Evolutionary conservation across 1,139 yeast species (phyloP).

Genomic region (Kazachstania sp.): DNA sequence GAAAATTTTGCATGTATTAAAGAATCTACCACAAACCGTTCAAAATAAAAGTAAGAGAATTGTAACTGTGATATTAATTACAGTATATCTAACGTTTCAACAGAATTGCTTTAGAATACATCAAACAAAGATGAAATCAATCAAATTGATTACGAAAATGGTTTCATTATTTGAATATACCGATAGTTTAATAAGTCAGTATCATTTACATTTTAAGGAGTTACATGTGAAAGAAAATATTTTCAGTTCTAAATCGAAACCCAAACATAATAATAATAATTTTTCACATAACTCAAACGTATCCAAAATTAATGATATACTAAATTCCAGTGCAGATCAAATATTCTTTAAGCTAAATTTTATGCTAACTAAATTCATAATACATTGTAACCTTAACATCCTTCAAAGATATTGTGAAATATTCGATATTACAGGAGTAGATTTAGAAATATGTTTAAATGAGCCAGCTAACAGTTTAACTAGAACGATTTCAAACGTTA

Average conservation of each 20-base stretch:
- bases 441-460: slow-evolving; percentile 13
- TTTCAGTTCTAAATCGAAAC: too few relatives aligned
- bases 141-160: slow-evolving; percentile 12
- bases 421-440: slow-evolving; percentile 16
- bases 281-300: not conserved
- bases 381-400: slow-evolving; percentile 11
- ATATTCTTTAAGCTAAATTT: slow-evolving; percentile 15
- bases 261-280: too few relatives aligned
- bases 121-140: slow-evolving; percentile 15
- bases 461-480: slow-evolving; percentile 10
- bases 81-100: slow-evolving; percentile 18
- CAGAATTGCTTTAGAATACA: slow-evolving; percentile 19
- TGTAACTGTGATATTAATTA: slow-evolving; percentile 9
- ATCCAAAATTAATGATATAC: slow-evolving; percentile 9
- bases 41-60: slow-evolving; percentile 5
- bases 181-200: slow-evolving; percentile 11
- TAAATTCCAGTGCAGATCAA: slow-evolving; percentile 16
- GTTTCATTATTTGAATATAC: slow-evolving; percentile 14
- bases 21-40: not conserved
- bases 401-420: slow-evolving; percentile 19
- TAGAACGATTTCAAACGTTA: slow-evolving; percentile 15
- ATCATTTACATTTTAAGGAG: slow-evolving; percentile 10
- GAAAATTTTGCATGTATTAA: slow-evolving; percentile 4
- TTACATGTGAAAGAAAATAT: slow-evolving; percentile 1
- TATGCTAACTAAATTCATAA: slow-evolving; percentile 10